A percentile compares a stretch with the other conserved stretches of the same genome.
Conservation (phyloP, 371 early-diverging fungal genomes). For the Quaeritorhiza haematococci region DNA sequence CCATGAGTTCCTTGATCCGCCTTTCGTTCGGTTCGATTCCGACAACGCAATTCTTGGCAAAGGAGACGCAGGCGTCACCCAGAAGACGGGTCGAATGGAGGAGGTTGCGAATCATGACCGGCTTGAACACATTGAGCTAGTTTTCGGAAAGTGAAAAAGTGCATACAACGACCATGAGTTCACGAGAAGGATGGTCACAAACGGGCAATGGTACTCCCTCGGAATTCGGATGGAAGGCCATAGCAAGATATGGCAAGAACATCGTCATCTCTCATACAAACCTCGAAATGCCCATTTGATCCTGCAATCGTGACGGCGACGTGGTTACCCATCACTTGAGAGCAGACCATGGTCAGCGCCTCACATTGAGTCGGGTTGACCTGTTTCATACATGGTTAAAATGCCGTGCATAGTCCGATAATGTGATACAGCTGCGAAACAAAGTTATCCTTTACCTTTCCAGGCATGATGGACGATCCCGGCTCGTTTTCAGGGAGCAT, state of each 20-base stretch:
- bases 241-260: background rate
- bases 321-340: constrained; percentile 96
- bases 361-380: constrained; percentile 97
- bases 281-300: constrained; percentile 92
- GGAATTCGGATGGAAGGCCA: background rate
- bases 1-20: constrained; percentile 76
- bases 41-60: constrained; percentile 85
- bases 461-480: constrained; percentile 97
- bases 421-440: constrained; percentile 1
- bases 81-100: constrained; percentile 83
- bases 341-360: constrained; percentile 96
- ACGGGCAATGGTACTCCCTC: background rate
- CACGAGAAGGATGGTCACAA: background rate
- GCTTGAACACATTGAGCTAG: constrained; percentile 94
- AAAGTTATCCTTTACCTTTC: constrained; percentile 56
- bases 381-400: no score
- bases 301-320: constrained; percentile 85
- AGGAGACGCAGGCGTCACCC: constrained; percentile 78
- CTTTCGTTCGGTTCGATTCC: constrained; percentile 88
- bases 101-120: constrained; percentile 90
- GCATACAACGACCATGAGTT: background rate
- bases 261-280: constrained; percentile 1
- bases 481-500: constrained; percentile 94
- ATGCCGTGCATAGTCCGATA: background rate
- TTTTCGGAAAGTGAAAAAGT: background rate